These are phyloP conservation scores for Naganishia vishniacii DNA, from an alignment of 768 basidiomycete genomes.

Conservation along the genomic window DNA sequence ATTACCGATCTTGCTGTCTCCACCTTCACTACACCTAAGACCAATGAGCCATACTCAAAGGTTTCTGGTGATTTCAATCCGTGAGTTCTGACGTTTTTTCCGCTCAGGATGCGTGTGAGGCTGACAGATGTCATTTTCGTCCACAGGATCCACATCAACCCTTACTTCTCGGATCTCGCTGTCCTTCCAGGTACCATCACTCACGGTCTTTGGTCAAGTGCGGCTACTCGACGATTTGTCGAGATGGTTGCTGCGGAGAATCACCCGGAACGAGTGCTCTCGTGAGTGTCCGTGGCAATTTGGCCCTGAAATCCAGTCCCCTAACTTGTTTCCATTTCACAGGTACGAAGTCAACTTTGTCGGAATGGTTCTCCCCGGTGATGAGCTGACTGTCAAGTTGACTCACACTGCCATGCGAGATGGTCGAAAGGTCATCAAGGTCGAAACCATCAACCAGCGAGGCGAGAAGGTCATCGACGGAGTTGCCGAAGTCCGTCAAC, in stretches of 20 bases:
- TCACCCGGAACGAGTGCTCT: slow-evolving; percentile 78
- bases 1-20: slow-evolving; percentile 60
- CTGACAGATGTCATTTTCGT: neutral
- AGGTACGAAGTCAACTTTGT: slow-evolving; percentile 93
- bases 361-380: slow-evolving; percentile 91
- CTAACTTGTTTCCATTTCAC: neutral
- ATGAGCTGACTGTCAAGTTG: slow-evolving; percentile 77
- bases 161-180: slow-evolving; percentile 93
- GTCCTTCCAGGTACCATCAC: slow-evolving; percentile 93
- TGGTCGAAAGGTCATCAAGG: slow-evolving; percentile 84
- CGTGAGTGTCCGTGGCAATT: slow-evolving; percentile 58
- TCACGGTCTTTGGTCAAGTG: slow-evolving; percentile 94
- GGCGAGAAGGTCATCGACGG: slow-evolving; percentile 91
- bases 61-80: slow-evolving; percentile 98
- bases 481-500: slow-evolving; percentile 85
- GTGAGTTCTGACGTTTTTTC: slow-evolving; percentile 14
- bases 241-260: slow-evolving; percentile 93
- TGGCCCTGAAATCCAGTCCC: too few relatives aligned
- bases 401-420: slow-evolving; percentile 85
- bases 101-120: neutral
- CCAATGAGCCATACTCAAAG: slow-evolving; percentile 92
- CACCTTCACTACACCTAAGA: slow-evolving; percentile 72
- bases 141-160: slow-evolving; percentile 78
- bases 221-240: slow-evolving; percentile 83
- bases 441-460: slow-evolving; percentile 74